These are phyloP conservation scores for Cubamyces sp. DNA, from an alignment of 768 basidiomycete species.

Conservation along the genomic window DNA sequence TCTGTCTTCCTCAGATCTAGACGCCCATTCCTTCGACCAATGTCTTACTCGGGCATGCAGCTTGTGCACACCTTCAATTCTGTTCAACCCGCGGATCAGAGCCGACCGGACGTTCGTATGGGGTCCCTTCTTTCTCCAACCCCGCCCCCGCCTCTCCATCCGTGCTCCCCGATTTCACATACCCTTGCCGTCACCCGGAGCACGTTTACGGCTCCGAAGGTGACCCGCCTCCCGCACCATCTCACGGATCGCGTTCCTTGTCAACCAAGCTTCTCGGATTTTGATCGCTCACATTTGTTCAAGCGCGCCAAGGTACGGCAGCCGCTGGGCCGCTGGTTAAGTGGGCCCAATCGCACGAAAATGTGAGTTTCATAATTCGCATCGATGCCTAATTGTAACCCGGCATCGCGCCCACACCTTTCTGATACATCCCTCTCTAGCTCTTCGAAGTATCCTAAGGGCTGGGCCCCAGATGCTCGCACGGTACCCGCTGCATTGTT, in stretches of 20 bases:
- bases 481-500: background rate
- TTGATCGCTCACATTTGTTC: background rate
- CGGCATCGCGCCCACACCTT: background rate
- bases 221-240: slow-evolving; percentile 7
- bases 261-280: slow-evolving; percentile 1
- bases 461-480: slow-evolving; percentile 8
- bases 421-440: slow-evolving; percentile 4
- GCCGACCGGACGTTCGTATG: slow-evolving; percentile 1
- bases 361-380: background rate
- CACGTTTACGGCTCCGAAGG: slow-evolving; percentile 16
- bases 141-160: background rate
- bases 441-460: slow-evolving; percentile 15
- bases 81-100: slow-evolving; percentile 12
- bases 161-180: background rate
- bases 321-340: background rate
- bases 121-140: background rate
- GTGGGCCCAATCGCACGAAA: background rate
- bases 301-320: background rate
- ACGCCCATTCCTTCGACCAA: background rate
- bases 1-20: background rate
- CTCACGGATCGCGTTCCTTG: slow-evolving; percentile 5
- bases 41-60: background rate
- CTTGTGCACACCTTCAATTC: background rate
- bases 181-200: slow-evolving; percentile 5
- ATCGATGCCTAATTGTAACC: background rate